A percentile compares a stretch with the other conserved stretches of the same genome.
phyloP scores from a whole-genome alignment of 106 monocot species.

The Agapanthus africanus region DNA sequence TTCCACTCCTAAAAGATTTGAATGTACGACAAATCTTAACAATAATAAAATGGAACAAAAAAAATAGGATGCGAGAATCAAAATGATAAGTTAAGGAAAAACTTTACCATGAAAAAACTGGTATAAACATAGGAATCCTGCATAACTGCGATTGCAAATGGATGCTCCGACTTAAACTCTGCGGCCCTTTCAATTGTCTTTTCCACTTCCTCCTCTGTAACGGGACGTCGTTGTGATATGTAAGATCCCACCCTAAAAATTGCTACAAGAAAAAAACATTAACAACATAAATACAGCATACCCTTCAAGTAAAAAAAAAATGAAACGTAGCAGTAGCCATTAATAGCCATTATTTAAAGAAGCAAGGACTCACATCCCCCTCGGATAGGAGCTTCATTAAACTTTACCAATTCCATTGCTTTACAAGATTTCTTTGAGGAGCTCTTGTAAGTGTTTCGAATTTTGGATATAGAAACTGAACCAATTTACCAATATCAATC shows the following conservation, averaged over 20 bases:
- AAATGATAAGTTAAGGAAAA: background rate
- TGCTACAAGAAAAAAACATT: slow-evolving; percentile 13
- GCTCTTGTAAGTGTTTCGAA: background rate
- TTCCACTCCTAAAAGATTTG: no score
- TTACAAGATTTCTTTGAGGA: background rate
- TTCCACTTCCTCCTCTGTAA: slow-evolving; percentile 46
- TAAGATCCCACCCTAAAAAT: slow-evolving; percentile 12
- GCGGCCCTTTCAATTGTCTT: slow-evolving; percentile 29
- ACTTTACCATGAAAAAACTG: slow-evolving; percentile 45
- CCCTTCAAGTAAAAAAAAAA: background rate
- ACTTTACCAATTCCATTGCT: slow-evolving; percentile 3
- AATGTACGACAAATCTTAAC: no score
- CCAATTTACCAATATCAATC: background rate
- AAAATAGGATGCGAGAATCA: background rate
- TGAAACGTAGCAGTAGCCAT: background rate
- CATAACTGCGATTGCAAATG: slow-evolving; percentile 39
- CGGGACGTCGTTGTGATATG: slow-evolving; percentile 45
- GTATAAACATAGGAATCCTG: slow-evolving; percentile 49
- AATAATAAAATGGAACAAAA: background rate
- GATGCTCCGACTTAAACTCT: slow-evolving; percentile 47
- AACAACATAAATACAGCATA: background rate
- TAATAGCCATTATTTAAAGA: background rate
- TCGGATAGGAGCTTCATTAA: background rate
- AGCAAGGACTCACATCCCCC: slow-evolving; percentile 10
- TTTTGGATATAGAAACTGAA: slow-evolving; percentile 5